Evolutionary conservation across 495 filamentous ascomycete genomes (phyloP), one percentile per base, ranked within the genome.

Genomic region (Aspergillus heteromorphus): DNA sequence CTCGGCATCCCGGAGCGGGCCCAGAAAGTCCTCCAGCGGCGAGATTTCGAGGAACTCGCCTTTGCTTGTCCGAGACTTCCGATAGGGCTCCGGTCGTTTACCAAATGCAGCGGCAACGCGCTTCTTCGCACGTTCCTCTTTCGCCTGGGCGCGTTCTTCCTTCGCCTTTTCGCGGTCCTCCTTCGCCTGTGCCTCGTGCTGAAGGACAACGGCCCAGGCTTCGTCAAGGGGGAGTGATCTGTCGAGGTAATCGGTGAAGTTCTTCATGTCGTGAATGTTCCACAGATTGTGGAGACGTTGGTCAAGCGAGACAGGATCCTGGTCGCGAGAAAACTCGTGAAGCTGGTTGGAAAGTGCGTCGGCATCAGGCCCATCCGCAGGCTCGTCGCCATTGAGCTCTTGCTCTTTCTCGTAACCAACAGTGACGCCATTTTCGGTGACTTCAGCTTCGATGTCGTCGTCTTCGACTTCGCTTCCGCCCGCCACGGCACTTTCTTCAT

Each of bases 201-300:
- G 40, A 55, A 73, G 71, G n/a, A 65, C 63, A 30, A 57, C 27
- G 3, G 66, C 53, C 74, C 73, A 77, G 7, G 55, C 57, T 2
- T 59, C 20, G 4, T 71, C 65, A 1, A 70, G 56, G 36, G 61
- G 59, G 31, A 63, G 36, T 2, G 57, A 56, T 6, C 62, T 62
- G 1, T 68, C 56, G 14, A 72, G 64, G 49, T 74, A 77, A 8
- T 68, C 68, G 0, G 71, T 66, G 29, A 80, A 78, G 0, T 61
- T 79, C 49, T 67, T 68, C 17, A 74, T 68, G 51, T 74, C 79
- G 54, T 83, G 78, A 18, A 79, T 75, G 6, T 70, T 87, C 63
- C 84, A 88, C 55, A 68, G 79, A 56, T 71, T 80, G 36, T 73
- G 78, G 56, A 85, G 79, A 66, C 81, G 83, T 25, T 83, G 78